Percentiles rank a stretch among this genome's conserved stretches.
phyloP scores from a whole-genome alignment of 2,329 filamentous ascomycete genomes.

The Xylariaceae sp. region DNA sequence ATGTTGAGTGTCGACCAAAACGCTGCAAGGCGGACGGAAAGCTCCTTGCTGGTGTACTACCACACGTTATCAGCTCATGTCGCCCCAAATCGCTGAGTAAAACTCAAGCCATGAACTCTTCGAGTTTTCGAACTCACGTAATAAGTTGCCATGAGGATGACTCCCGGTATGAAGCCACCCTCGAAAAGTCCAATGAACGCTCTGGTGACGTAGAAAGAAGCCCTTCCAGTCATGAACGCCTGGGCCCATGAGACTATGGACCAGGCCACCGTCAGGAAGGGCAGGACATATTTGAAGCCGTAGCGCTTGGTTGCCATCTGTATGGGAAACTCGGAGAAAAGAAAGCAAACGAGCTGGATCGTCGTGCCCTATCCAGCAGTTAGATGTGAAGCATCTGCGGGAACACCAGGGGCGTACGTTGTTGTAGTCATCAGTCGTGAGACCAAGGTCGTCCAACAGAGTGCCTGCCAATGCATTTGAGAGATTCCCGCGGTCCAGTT shows the following conservation, averaged over 20 bases:
- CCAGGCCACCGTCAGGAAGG: constrained; percentile 3
- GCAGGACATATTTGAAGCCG: constrained; percentile 4
- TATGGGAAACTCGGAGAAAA: constrained; percentile 43
- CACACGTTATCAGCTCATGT: no score
- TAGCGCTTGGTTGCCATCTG: constrained; percentile 3
- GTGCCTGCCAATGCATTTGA: constrained; percentile 24
- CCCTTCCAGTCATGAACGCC: constrained; percentile 20
- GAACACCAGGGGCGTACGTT: constrained; percentile 1
- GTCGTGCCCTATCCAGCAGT: constrained; percentile 31
- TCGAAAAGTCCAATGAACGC: constrained; percentile 40
- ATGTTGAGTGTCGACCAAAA: constrained; percentile 64
- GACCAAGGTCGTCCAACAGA: constrained; percentile 30
- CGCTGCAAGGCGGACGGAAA: constrained; percentile 58
- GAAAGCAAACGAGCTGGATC: constrained; percentile 40
- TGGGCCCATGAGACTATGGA: constrained; percentile 20
- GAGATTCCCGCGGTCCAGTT: constrained; percentile 23
- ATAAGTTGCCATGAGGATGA: constrained; percentile 63
- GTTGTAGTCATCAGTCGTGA: constrained; percentile 36
- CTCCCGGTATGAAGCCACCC: constrained; percentile 57
- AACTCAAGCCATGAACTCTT: no score
- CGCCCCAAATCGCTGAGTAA: no score
- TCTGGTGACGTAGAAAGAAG: constrained; percentile 25
- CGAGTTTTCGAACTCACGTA: constrained; percentile 37
- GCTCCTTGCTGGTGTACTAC: constrained; percentile 58
- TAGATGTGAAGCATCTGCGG: neutral